phyloP scores from a whole-genome alignment of 176 grass and related monocot species.

The Oryza glaberrima region DNA sequence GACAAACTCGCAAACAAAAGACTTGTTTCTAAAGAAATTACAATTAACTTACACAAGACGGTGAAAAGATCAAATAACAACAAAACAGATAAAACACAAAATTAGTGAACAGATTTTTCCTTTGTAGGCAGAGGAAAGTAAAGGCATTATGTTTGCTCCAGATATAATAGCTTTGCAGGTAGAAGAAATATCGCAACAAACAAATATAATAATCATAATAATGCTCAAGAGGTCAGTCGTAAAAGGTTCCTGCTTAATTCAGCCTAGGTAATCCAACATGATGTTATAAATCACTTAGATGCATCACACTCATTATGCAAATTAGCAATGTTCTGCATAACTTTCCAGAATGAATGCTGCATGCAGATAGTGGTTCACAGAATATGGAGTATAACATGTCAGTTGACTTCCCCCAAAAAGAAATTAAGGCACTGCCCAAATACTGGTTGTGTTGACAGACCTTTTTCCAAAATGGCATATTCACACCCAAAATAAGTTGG shows the following conservation, averaged over 20 bases:
- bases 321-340: background rate
- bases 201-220: conserved; percentile 4
- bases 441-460: background rate
- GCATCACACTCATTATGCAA: conserved; percentile 2
- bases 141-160: background rate
- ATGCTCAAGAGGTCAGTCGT: conserved; percentile 1
- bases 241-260: conserved; percentile 21
- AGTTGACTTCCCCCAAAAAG: background rate
- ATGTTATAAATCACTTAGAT: background rate
- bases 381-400: background rate
- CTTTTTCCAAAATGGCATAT: background rate
- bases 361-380: background rate
- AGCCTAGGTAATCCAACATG: conserved; percentile 3
- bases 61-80: background rate
- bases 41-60: conserved; percentile 2
- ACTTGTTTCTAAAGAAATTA: background rate
- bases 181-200: background rate
- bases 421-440: background rate
- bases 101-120: background rate
- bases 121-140: background rate
- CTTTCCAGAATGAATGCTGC: conserved; percentile 5
- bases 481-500: background rate
- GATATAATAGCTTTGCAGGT: background rate
- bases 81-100: background rate
- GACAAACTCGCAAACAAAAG: background rate